Evolutionary conservation across 2,329 filamentous ascomycete genomes (phyloP).

Genomic region (Apiospora aurea): DNA sequence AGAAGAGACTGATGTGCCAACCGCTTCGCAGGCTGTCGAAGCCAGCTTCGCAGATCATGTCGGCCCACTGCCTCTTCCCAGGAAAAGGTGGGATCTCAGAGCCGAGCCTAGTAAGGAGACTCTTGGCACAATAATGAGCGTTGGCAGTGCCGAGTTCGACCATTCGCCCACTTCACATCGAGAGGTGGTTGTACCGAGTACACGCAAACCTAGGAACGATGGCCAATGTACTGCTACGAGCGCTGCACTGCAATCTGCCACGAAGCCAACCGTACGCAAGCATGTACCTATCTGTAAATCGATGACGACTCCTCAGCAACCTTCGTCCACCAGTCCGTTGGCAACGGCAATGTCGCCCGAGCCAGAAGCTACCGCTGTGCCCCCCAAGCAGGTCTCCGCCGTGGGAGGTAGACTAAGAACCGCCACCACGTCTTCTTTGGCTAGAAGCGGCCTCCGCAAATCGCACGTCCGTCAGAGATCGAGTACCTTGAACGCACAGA

Average conservation of each 20-base stretch:
- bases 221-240: not conserved
- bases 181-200: slow-evolving; percentile 20
- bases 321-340: not conserved
- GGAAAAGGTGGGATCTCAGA: slow-evolving; percentile 47
- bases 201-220: not conserved
- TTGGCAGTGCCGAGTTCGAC: slow-evolving; percentile 51
- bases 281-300: slow-evolving; percentile 36
- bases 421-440: not conserved
- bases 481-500: slow-evolving; percentile 42
- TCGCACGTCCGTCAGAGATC: slow-evolving; percentile 27
- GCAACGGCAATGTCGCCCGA: not conserved
- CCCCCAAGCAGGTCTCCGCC: not conserved
- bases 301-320: not conserved
- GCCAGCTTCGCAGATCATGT: slow-evolving; percentile 46
- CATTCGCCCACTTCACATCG: slow-evolving; percentile 33
- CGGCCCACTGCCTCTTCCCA: slow-evolving; percentile 43
- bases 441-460: not conserved
- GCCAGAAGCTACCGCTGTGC: slow-evolving; percentile 10
- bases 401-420: not conserved
- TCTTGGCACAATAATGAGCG: slow-evolving; percentile 58
- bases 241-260: slow-evolving; percentile 30
- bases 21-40: slow-evolving; percentile 38
- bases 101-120: slow-evolving; percentile 55
- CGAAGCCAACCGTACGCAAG: slow-evolving; percentile 43
- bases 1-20: not conserved